Conservation (phyloP, 768 basidiomycete genomes). For the Gautieria morchelliformis region DNA sequence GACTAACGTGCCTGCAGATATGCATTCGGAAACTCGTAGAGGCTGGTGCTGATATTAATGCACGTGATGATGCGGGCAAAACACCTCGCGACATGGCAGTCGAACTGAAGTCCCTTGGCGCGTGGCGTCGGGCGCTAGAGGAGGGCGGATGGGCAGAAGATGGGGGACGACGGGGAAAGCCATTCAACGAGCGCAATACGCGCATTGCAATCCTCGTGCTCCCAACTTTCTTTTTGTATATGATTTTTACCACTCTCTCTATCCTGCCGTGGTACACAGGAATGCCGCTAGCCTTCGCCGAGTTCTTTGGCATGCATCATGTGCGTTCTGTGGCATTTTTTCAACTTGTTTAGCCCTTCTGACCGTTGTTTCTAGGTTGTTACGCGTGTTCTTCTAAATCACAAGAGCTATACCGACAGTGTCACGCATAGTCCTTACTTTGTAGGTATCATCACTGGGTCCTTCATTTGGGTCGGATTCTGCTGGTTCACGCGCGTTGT, state of each 20-base stretch:
- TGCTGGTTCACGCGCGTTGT: conserved; percentile 76
- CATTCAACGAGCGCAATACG: conserved; percentile 78
- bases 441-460: conserved; percentile 78
- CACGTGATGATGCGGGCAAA: conserved; percentile 75
- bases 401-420: conserved; percentile 70
- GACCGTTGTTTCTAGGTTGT: conserved; percentile 45
- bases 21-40: conserved; percentile 81
- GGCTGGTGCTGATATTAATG: conserved; percentile 72
- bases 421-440: conserved; percentile 89
- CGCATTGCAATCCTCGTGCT: conserved; percentile 69
- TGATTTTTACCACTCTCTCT: conserved; percentile 77
- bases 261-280: conserved; percentile 88
- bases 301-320: conserved; percentile 92
- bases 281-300: conserved; percentile 68
- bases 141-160: conserved; percentile 80
- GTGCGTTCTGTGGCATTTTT: conserved; percentile 33
- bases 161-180: conserved; percentile 53
- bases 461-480: conserved; percentile 79
- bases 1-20: neutral
- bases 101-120: conserved; percentile 82
- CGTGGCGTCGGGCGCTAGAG: conserved; percentile 82
- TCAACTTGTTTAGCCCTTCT: neutral
- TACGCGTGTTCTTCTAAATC: conserved; percentile 77
- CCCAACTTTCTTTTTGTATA: conserved; percentile 69
- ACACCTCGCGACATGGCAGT: conserved; percentile 92